phyloP scores from a whole-genome alignment of 2,329 filamentous ascomycete genomes.

The Trichoderma guizhouense region DNA sequence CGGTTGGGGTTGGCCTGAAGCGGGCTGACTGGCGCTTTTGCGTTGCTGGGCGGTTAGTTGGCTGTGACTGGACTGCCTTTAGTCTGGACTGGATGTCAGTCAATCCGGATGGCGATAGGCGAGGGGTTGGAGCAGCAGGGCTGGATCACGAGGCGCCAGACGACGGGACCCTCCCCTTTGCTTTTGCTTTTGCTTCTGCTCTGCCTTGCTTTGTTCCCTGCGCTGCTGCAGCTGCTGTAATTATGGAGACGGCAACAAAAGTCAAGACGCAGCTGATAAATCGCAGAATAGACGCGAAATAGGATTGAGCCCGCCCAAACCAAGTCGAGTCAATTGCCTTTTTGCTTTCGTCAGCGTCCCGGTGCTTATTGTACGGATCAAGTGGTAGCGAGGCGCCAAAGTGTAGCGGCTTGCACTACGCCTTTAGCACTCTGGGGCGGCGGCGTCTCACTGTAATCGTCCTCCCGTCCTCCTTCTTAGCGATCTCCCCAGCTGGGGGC shows the following conservation, averaged over 20 bases:
- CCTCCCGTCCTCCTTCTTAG: neutral
- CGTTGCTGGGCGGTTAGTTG: neutral
- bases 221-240: neutral
- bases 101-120: slow-evolving; percentile 12
- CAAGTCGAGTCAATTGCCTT: neutral
- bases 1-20: slow-evolving; percentile 1
- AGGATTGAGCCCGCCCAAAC: neutral
- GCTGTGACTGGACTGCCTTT: neutral
- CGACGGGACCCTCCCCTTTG: slow-evolving; percentile 13
- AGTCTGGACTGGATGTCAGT: neutral
- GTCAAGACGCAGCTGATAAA: neutral
- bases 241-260: neutral
- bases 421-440: neutral
- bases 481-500: neutral
- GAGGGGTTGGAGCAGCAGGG: slow-evolving; percentile 12
- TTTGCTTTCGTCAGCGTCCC: slow-evolving; percentile 8
- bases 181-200: neutral
- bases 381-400: neutral
- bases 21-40: neutral
- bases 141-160: slow-evolving; percentile 20
- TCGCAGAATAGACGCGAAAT: neutral
- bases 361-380: neutral
- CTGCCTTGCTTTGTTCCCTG: neutral
- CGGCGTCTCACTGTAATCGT: neutral
- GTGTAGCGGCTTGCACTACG: neutral